Conservation (phyloP, 441 rosid species). For the Syzygium syzygioides region DNA sequence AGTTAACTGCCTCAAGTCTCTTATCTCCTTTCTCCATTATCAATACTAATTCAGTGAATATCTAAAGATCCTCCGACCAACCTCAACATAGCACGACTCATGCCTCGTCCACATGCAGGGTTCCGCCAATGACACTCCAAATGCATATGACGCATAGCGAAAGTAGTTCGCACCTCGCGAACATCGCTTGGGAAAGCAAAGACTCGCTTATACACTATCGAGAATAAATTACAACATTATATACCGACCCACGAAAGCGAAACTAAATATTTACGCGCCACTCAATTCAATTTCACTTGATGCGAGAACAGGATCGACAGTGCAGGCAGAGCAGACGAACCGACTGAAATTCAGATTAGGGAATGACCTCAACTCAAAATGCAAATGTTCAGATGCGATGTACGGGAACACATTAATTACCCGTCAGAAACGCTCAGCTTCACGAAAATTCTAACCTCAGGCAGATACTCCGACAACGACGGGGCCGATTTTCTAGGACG, state of each 20-base stretch:
- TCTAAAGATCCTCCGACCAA: neutral
- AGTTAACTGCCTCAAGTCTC: neutral
- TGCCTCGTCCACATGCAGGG: neutral
- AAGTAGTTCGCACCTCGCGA: neutral
- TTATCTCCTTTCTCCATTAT: neutral
- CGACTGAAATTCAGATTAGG: neutral
- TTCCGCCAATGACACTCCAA: neutral
- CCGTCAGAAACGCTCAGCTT: neutral
- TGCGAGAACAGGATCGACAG: neutral
- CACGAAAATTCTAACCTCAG: neutral
- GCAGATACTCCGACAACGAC: neutral
- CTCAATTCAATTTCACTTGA: neutral
- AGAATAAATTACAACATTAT: neutral
- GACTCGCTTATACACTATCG: neutral
- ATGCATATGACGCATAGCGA: neutral
- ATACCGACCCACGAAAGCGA: neutral
- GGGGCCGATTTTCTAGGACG: neutral
- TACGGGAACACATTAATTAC: neutral
- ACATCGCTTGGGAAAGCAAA: neutral
- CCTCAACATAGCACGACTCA: neutral
- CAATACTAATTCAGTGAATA: neutral
- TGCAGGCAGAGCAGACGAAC: neutral
- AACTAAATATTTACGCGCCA: neutral
- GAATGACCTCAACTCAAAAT: neutral
- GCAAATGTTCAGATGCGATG: neutral